phyloP scores from a whole-genome alignment of 768 basidiomycete species.

The Dioszegia crocea region DNA sequence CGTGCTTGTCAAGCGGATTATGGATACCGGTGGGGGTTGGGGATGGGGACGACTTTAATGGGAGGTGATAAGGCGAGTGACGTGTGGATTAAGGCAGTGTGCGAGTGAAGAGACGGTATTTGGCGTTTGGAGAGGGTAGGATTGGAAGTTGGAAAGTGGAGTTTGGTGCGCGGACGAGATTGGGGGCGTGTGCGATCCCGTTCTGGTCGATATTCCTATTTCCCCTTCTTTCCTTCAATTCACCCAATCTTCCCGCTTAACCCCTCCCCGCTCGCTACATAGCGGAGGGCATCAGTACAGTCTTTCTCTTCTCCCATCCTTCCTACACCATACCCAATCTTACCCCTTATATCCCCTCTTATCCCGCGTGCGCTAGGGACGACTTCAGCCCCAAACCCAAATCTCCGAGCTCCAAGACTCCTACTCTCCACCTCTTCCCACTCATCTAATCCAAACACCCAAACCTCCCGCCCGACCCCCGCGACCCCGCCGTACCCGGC shows the following conservation, averaged over 20 bases:
- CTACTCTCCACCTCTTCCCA: not conserved
- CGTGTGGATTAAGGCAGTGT: not conserved
- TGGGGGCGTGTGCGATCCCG: not conserved
- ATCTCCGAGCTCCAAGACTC: slow-evolving; percentile 6
- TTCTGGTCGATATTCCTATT: not conserved
- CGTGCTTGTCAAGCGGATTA: slow-evolving; percentile 3
- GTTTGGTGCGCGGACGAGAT: not conserved
- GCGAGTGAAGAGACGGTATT: not conserved
- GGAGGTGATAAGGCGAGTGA: not conserved
- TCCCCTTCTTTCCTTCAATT: not conserved
- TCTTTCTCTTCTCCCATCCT: slow-evolving; percentile 1
- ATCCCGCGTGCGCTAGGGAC: not conserved
- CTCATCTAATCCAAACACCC: not conserved
- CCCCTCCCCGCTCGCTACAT: slow-evolving; percentile 6
- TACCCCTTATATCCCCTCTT: not conserved
- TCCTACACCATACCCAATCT: not conserved
- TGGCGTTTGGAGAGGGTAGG: not conserved
- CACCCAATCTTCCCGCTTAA: slow-evolving; percentile 5
- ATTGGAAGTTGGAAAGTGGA: not conserved
- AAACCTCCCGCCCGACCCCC: not conserved
- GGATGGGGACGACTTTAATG: not conserved
- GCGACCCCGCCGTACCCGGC: slow-evolving; percentile 11
- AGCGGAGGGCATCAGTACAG: slow-evolving; percentile 13
- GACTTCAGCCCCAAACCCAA: not conserved
- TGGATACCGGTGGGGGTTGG: not conserved